A percentile compares a stretch with the other conserved stretches of the same genome.
phyloP scores from a whole-genome alignment of 768 basidiomycete species.

The Peribolospora kevripleyi region DNA sequence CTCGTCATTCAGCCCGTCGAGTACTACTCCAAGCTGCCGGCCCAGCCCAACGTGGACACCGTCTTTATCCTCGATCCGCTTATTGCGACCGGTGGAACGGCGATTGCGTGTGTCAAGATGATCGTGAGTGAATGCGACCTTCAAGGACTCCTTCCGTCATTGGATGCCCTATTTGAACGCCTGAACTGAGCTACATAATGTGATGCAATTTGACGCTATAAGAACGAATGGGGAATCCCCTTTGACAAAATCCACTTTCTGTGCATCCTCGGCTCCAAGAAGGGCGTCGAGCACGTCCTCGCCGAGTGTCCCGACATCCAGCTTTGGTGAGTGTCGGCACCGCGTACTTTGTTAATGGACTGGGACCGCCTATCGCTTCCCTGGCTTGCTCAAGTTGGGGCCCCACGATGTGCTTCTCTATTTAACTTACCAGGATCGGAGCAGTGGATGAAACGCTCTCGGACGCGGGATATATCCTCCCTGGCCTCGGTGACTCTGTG shows the following conservation, averaged over 20 bases:
- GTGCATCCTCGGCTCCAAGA: conserved; percentile 49
- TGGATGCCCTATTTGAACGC: conserved; percentile 22
- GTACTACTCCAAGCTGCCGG: conserved; percentile 34
- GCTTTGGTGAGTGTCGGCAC: conserved; percentile 21
- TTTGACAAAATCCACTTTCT: conserved; percentile 56
- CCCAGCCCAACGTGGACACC: conserved; percentile 58
- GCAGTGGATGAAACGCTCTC: conserved; percentile 55
- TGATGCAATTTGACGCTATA: background rate
- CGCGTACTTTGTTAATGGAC: conserved; percentile 5
- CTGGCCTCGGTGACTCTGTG: conserved; percentile 76
- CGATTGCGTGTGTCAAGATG: conserved; percentile 66
- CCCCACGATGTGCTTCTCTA: background rate
- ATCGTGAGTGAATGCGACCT: conserved; percentile 21
- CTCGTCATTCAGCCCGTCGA: conserved; percentile 12
- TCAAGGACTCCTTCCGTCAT: conserved; percentile 47
- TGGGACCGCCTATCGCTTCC: conserved; percentile 3
- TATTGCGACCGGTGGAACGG: conserved; percentile 84
- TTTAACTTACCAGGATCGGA: conserved; percentile 25
- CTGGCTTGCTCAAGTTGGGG: background rate
- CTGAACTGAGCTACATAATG: background rate
- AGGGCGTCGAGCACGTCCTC: conserved; percentile 45
- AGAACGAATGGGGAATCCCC: conserved; percentile 23
- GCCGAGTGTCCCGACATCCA: conserved; percentile 52
- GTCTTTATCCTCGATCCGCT: conserved; percentile 80
- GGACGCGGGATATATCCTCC: conserved; percentile 50